phyloP scores from a whole-genome alignment of 2,329 filamentous ascomycete genomes.

The Leptographium radiaticola region DNA sequence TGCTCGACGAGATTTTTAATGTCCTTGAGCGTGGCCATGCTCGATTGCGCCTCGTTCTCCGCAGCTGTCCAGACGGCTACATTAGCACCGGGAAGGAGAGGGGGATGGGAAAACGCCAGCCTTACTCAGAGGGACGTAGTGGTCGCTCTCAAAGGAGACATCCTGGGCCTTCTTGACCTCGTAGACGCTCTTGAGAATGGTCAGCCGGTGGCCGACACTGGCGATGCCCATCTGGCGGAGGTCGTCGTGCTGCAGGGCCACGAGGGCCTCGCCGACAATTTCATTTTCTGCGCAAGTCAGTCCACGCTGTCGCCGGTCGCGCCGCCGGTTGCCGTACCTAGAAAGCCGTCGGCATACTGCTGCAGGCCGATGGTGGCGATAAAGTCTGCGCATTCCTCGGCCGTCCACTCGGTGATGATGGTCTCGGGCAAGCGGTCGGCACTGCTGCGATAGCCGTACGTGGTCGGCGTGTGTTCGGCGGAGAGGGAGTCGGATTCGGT shows the following conservation, averaged over 20 bases:
- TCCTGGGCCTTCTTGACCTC: conserved; percentile 93
- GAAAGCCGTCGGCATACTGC: conserved; percentile 71
- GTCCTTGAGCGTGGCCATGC: conserved; percentile 82
- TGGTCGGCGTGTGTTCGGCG: conserved; percentile 66
- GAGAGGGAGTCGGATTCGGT: conserved; percentile 61
- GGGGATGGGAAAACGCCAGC: conserved; percentile 10
- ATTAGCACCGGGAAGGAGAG: neutral
- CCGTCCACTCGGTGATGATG: conserved; percentile 67
- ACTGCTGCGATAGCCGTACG: conserved; percentile 53
- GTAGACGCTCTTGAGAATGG: conserved; percentile 91
- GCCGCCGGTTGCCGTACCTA: conserved; percentile 46
- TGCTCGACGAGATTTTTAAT: conserved; percentile 85
- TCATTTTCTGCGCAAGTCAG: conserved; percentile 59
- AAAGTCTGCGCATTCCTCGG: conserved; percentile 84
- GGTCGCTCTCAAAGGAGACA: conserved; percentile 78
- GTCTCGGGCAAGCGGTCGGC: conserved; percentile 58
- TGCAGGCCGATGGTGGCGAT: conserved; percentile 64
- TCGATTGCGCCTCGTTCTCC: conserved; percentile 74
- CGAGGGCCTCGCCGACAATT: conserved; percentile 81
- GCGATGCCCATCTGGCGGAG: conserved; percentile 87
- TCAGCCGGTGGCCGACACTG: conserved; percentile 88
- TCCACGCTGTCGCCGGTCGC: conserved; percentile 3
- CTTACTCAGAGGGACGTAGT: conserved; percentile 87
- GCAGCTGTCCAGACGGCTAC: conserved; percentile 48
- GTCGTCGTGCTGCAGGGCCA: conserved; percentile 82